Evolutionary conservation across 192 early-diverging fungal genomes (phyloP).

Genomic region (Coemansia guatemalensis): DNA sequence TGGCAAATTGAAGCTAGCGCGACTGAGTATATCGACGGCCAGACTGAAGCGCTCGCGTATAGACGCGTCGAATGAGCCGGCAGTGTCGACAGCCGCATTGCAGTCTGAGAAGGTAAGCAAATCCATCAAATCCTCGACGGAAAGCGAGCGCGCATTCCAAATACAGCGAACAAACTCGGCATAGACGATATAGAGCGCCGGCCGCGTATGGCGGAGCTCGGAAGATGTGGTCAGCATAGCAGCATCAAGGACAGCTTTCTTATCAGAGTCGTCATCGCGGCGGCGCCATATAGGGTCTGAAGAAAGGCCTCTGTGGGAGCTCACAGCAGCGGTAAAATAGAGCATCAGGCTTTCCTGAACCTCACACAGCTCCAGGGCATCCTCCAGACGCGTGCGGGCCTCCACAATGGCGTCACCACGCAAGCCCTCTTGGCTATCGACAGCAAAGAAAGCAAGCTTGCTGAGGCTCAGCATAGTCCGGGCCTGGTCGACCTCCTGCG

Average conservation of each 20-base stretch:
- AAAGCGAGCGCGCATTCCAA: slow-evolving; percentile 20
- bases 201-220: slow-evolving; percentile 28
- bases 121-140: slow-evolving; percentile 35
- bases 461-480: slow-evolving; percentile 43
- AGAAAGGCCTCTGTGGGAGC: background rate
- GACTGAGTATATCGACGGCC: slow-evolving; percentile 42
- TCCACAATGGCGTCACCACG: slow-evolving; percentile 13
- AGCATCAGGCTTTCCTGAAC: slow-evolving; percentile 23
- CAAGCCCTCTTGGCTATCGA: slow-evolving; percentile 6
- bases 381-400: slow-evolving; percentile 32
- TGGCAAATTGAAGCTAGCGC: slow-evolving; percentile 25
- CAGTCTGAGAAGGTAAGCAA: slow-evolving; percentile 34
- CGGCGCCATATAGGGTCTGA: slow-evolving; percentile 7
- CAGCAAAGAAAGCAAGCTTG: slow-evolving; percentile 37
- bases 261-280: slow-evolving; percentile 15
- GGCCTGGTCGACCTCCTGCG: slow-evolving; percentile 23
- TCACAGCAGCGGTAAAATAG: slow-evolving; percentile 13
- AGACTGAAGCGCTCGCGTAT: slow-evolving; percentile 26
- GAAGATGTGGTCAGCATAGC: slow-evolving; percentile 41
- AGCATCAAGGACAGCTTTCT: slow-evolving; percentile 26
- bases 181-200: slow-evolving; percentile 38
- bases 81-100: background rate
- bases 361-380: slow-evolving; percentile 41
- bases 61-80: slow-evolving; percentile 3
- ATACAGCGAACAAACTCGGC: slow-evolving; percentile 22